Evolutionary conservation across 139 green algal species (phyloP), one percentile per base, ranked within the genome.

Genomic region (Coccomyxa sp.): DNA sequence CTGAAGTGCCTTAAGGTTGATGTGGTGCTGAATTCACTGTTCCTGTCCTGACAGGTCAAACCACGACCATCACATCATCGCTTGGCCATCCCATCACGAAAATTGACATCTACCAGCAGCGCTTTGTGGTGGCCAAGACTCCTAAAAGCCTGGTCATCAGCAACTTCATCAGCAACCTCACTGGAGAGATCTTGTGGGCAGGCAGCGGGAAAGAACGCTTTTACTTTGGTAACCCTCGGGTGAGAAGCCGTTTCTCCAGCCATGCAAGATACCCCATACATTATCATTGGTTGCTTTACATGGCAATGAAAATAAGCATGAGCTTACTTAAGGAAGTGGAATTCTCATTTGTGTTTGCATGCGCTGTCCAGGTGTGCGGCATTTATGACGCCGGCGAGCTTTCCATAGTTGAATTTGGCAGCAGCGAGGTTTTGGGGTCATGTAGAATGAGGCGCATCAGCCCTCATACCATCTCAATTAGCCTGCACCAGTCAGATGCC

Each of bases 361-460:
- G 66, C 1, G 66, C 23, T 76, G 57, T 51, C 38, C 86, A 88
- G 84, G 91, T 93, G 60, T 96, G 93, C 85, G 92, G 97, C 80
- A 81, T 97, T 80, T 92, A 95, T 88, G 85, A 82, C 79, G 82
- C 82, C 13, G 93, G 94, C 27, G 93, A 96, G 90, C 85, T 97
- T 66, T 89, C 83, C 32, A 85, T 97, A 25, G 81, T 96, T 13
- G 91, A 94, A 80, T 95, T 93, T 76, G 91, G 90, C 71, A 71
- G 81, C 67, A 92, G 91, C 67, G 66, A 93, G 76, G 79, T 95
- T 17, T 76, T 96, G 71, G 93, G 89, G 15, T 89, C 87, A 13
- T 95, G 90, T 84, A 88, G 92, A 45, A 96, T 93, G 1, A 91
- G 95, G 89, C 89, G 95, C 86, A 90, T 95, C 82, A 93, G 89